These are phyloP conservation scores for Lactarius sp. DNA, from an alignment of 768 basidiomycete genomes.

Conservation along the genomic window DNA sequence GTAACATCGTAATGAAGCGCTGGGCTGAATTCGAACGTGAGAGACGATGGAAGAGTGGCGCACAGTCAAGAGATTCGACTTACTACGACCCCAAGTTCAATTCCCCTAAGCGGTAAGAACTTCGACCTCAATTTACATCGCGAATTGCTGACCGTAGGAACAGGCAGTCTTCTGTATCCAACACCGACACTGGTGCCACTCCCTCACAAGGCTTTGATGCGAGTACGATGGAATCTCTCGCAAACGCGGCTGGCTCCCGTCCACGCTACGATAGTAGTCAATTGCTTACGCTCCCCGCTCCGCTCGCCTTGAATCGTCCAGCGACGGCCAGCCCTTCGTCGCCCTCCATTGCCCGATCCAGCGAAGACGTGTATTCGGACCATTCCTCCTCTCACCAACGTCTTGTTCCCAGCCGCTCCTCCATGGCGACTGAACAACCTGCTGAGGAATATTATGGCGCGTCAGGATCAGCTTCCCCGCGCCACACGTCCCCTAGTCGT, in stretches of 20 bases:
- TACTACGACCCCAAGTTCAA: constrained; percentile 48
- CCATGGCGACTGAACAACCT: constrained; percentile 30
- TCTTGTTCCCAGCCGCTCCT: constrained; percentile 36
- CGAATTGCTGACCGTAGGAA: constrained; percentile 33
- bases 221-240: constrained; percentile 58
- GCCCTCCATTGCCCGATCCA: constrained; percentile 36
- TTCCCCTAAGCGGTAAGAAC: constrained; percentile 54
- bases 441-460: constrained; percentile 24
- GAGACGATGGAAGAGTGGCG: constrained; percentile 85
- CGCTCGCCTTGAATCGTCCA: constrained; percentile 56
- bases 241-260: constrained; percentile 39
- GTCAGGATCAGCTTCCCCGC: neutral
- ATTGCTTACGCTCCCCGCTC: constrained; percentile 69
- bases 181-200: constrained; percentile 64
- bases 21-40: constrained; percentile 99
- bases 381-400: constrained; percentile 41
- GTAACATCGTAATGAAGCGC: constrained; percentile 96
- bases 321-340: constrained; percentile 25
- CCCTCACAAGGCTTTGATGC: constrained; percentile 48
- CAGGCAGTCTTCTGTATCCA: constrained; percentile 75
- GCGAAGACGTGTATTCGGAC: constrained; percentile 38
- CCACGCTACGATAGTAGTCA: constrained; percentile 65
- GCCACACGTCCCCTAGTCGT: constrained; percentile 20
- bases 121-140: constrained; percentile 27
- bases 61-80: constrained; percentile 74